phyloP scores from a whole-genome alignment of 2,329 filamentous ascomycete species.

The Claviceps lovelessii region DNA sequence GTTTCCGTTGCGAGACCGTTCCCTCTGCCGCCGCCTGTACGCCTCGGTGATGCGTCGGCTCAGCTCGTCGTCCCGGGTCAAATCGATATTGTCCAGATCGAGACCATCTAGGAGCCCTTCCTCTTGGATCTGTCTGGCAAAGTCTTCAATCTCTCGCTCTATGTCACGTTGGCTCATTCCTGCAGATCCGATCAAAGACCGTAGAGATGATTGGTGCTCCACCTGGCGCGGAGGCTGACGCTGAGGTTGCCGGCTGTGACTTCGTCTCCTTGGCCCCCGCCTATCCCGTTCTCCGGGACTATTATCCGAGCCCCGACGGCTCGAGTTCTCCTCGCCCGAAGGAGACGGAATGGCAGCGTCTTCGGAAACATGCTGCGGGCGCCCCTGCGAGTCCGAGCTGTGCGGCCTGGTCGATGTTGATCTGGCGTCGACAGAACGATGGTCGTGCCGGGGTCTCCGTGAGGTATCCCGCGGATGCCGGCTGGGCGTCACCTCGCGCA shows the following conservation, averaged over 20 bases:
- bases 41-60: conserved; percentile 83
- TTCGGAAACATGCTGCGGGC: too few species aligned
- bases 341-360: conserved; percentile 9
- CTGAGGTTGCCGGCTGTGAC: conserved; percentile 35
- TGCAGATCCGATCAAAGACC: conserved; percentile 69
- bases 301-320: conserved; percentile 20
- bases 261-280: conserved; percentile 22
- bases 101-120: conserved; percentile 79
- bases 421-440: conserved; percentile 20
- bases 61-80: conserved; percentile 74
- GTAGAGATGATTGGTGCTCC: conserved; percentile 78
- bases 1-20: conserved; percentile 37
- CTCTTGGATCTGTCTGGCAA: conserved; percentile 75
- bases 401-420: conserved; percentile 18
- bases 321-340: conserved; percentile 10
- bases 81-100: conserved; percentile 74
- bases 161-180: conserved; percentile 66
- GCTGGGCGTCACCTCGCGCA: conserved; percentile 49
- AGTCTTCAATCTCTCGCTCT: conserved; percentile 79
- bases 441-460: conserved; percentile 19
- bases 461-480: conserved; percentile 18
- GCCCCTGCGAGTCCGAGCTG: conserved; percentile 11
- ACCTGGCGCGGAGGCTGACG: conserved; percentile 46
- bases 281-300: conserved; percentile 22
- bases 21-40: conserved; percentile 61